Base-by-base conservation (phyloP, 164 flowering plant species). In the Piper longum region DNA sequence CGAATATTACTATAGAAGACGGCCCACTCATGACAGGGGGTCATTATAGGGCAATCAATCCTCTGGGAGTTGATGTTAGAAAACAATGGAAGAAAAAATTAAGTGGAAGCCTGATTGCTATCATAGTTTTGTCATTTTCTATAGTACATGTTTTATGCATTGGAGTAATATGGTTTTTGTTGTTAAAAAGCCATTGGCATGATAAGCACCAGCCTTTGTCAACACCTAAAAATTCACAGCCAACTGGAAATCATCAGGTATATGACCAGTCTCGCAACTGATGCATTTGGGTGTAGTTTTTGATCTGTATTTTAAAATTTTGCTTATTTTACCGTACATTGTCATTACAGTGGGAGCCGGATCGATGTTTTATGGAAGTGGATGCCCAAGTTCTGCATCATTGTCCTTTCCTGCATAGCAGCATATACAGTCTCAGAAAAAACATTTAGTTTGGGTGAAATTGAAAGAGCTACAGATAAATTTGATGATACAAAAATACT, bases 11-110 rank as follows among this genome's bases (percentile, higher is more conserved):
- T 41, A 58, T 70, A 16, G 84, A 86, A 61, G 82, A 66, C 54
- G 83, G 79, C 7, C 86, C 89, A 19, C 60, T 81, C 48, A 76
- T 81, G 48, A 70, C 57, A 65, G 77, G 67, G 66, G 78, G 73
- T 67, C 73, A 81, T 75, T 81, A 65, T 36, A 75, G 81, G 75
- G 63, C 71, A 41, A 71, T 77, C 64, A 71, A 89, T 60, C 96
- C 98, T 41, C 69, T 89, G 0, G 98, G 98, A 16, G 96, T 88
- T 63, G 88, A 89, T 77, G 82, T 88, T 66, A 76, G 63, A 45
- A 72, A 75, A 66, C 72, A 64, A 62, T 72, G 60, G 54, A 81
- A 77, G 55, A 18, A 56, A 57, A 75, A 82, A 64, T 79, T 79
- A 57, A 73, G 69, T 61, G 76, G 84, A 43, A 81, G 83, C 69